Base-by-base conservation (phyloP, 208 protist species). In the Trypanosoma boissoni region DNA sequence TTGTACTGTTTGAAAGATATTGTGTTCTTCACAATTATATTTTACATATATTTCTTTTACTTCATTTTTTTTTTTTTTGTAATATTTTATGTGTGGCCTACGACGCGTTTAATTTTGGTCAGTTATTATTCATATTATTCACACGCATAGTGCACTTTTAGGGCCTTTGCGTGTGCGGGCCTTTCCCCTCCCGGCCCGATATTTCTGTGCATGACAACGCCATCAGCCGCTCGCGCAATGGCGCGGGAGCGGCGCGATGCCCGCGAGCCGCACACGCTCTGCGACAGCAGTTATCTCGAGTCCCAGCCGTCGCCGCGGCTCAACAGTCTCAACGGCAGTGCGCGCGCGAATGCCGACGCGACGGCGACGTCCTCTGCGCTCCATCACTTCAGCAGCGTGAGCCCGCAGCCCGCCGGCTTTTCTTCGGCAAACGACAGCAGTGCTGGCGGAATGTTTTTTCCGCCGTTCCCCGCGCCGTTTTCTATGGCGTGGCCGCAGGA, bases 311-410 rank as follows among this genome's bases (percentile, higher is more conserved):
- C 59, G 24, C 59, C 59, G 6, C 45, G 58, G 34, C 48, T 64
- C 16, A 56, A 64, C 49, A 28, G 56, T 27, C 48, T 64, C 12
- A 49, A 27, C 23, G 34, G 46, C n/a, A n/a, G 27, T 18, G 36
- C n/a, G 4, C 18, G 23, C 20, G 23, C 2, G 5, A 28, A 28
- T 14, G 39, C 16, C 29, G 3, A 14, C 12, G 59, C 54, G 4
- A 44, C 41, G 2, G 42, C 48, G 0, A 24, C 49, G n/a, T 66
- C 59, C 21, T 32, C 59, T 3, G 27, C 58, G 3, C 39, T 66
- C 10, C 54, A 66, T 41, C 50, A 50, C 29, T 57, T 58, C 20
- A 66, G 59, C 41, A 66, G 59, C 34, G 59, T 66, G 3, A 58
- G 59, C 28, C 41, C 59, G 23, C 49, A 56, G 2, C 59, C 43